Percentiles rank a stretch among this genome's conserved stretches.
Conservation (phyloP, 2,329 filamentous ascomycete species). For the Lachnum nothofagi region DNA sequence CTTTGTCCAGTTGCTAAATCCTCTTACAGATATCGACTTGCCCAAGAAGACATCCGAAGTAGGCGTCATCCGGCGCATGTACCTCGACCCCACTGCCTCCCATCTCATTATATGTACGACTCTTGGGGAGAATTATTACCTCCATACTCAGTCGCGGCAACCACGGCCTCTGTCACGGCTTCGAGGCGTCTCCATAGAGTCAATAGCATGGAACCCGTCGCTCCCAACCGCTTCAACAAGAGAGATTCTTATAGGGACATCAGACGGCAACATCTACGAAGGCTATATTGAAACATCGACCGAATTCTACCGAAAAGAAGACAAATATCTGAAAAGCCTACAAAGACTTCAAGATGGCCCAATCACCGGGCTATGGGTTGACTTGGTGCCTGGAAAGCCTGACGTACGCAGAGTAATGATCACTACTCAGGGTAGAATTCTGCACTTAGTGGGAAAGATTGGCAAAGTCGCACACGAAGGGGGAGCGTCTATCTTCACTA, state of each 20-base stretch:
- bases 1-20: constrained; percentile 2
- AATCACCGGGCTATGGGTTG: constrained; percentile 80
- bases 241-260: constrained; percentile 84
- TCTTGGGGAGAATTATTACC: constrained; percentile 92
- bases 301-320: constrained; percentile 92
- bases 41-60: constrained; percentile 89
- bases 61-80: constrained; percentile 90
- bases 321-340: constrained; percentile 81
- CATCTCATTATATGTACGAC: constrained; percentile 89
- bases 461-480: constrained; percentile 70
- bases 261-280: constrained; percentile 95
- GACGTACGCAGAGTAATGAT: constrained; percentile 76
- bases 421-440: constrained; percentile 69
- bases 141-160: constrained; percentile 88
- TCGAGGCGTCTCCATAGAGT: constrained; percentile 82
- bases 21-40: constrained; percentile 76
- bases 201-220: constrained; percentile 90
- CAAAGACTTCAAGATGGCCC: constrained; percentile 79
- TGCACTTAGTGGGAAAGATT: constrained; percentile 76
- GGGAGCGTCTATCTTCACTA: constrained; percentile 77
- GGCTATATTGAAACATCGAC: constrained; percentile 89
- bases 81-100: constrained; percentile 92
- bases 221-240: constrained; percentile 88
- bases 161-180: constrained; percentile 76
- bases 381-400: constrained; percentile 58